phyloP scores from a whole-genome alignment of 805 yeast genomes.

The Tetrapisispora pingtungensis region DNA sequence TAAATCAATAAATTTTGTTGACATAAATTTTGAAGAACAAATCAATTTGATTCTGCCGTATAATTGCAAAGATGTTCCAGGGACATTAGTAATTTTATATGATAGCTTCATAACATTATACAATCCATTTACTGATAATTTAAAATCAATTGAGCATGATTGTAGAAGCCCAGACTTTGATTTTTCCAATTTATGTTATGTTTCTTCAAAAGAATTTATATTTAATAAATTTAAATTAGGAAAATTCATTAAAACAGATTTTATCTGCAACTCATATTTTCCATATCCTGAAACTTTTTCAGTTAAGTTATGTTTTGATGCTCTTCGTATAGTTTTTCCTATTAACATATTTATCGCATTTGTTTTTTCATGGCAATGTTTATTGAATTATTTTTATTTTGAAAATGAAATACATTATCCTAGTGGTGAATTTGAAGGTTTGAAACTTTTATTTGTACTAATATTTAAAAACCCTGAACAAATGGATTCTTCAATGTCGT shows the following conservation, averaged over 20 bases:
- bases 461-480: too few relatives aligned
- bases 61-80: conserved; percentile 26
- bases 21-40: neutral
- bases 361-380: conserved; percentile 18
- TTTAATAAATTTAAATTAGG: conserved; percentile 25
- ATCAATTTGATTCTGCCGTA: neutral
- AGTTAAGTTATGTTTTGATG: conserved; percentile 12
- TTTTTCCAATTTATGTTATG: conserved; percentile 37
- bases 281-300: conserved; percentile 9
- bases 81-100: conserved; percentile 20
- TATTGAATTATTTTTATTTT: conserved; percentile 10
- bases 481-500: too few relatives aligned
- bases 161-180: conserved; percentile 3
- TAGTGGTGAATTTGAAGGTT: neutral
- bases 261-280: conserved; percentile 5
- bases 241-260: neutral
- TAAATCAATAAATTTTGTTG: conserved; percentile 5
- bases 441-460: neutral
- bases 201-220: conserved; percentile 28
- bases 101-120: conserved; percentile 28
- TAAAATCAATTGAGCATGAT: neutral
- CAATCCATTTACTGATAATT: conserved; percentile 24
- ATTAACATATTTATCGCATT: conserved; percentile 9
- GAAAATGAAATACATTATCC: too few relatives aligned
- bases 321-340: conserved; percentile 15